Evolutionary conservation across 176 grass and related monocot species (phyloP).

Genomic region (Thalia dealbata): DNA sequence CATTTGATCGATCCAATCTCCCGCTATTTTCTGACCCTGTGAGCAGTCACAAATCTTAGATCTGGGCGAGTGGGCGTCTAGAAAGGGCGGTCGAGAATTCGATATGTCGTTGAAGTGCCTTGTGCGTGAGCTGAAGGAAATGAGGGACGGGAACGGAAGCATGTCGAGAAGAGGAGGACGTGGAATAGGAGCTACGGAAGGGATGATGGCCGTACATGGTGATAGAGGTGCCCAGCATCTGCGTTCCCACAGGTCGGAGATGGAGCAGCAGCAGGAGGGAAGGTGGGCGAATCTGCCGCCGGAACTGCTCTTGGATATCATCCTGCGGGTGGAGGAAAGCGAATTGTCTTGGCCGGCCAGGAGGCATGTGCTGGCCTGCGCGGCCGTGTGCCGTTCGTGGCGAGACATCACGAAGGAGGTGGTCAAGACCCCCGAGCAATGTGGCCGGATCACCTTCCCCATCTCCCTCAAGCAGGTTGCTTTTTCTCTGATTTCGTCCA

Average conservation of each 20-base stretch:
- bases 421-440: constrained; percentile 75
- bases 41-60: not conserved
- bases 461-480: constrained; percentile 93
- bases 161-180: constrained; percentile 44
- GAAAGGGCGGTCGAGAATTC: not conserved
- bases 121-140: constrained; percentile 82
- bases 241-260: constrained; percentile 36
- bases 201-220: constrained; percentile 27
- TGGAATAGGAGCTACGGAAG: constrained; percentile 25
- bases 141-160: constrained; percentile 77
- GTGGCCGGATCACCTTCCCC: constrained; percentile 84
- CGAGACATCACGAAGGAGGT: constrained; percentile 83
- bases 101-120: constrained; percentile 87
- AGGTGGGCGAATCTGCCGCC: constrained; percentile 88
- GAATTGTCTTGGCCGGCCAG: constrained; percentile 76
- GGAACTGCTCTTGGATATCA: constrained; percentile 87
- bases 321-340: constrained; percentile 81
- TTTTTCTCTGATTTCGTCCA: not conserved
- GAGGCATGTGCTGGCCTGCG: constrained; percentile 67
- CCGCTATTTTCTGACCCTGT: not conserved
- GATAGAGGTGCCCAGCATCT: constrained; percentile 37
- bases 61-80: not conserved
- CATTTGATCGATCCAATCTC: not conserved
- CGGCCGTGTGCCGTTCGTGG: constrained; percentile 87
- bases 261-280: constrained; percentile 48